A percentile compares a stretch with the other conserved stretches of the same genome.
phyloP scores from a whole-genome alignment of 768 basidiomycete species.

The Macrolepiota albuminosa region DNA sequence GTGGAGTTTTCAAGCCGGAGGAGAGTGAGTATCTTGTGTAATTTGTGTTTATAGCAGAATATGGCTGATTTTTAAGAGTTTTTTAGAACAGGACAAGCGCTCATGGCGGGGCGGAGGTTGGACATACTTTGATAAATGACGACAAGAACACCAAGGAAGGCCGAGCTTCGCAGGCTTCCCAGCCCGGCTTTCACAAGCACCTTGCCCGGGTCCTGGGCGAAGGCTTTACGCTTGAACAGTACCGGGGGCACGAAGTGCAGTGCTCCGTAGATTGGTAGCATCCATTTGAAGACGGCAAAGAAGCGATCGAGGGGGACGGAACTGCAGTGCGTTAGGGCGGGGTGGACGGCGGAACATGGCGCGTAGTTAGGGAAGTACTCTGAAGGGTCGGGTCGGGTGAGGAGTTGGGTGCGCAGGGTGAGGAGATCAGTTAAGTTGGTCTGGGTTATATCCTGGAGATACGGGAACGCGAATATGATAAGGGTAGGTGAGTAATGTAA shows the following conservation, averaged over 20 bases:
- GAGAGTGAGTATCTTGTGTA: constrained; percentile 44
- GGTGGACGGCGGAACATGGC: constrained; percentile 77
- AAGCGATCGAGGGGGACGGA: constrained; percentile 66
- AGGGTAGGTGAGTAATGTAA: background rate
- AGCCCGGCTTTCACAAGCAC: constrained; percentile 61
- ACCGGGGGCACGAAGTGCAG: constrained; percentile 86
- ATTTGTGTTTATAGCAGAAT: constrained; percentile 63
- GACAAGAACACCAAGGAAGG: constrained; percentile 84
- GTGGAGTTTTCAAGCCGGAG: constrained; percentile 15
- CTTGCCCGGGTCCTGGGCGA: constrained; percentile 58
- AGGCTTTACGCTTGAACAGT: constrained; percentile 69
- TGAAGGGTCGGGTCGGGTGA: constrained; percentile 22
- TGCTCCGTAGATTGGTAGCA: constrained; percentile 80
- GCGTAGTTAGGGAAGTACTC: constrained; percentile 47
- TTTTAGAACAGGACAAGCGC: background rate
- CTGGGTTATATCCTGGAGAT: constrained; percentile 46
- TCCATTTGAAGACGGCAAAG: constrained; percentile 79
- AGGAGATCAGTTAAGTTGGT: constrained; percentile 47
- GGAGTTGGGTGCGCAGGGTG: constrained; percentile 33
- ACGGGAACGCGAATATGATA: constrained; percentile 3
- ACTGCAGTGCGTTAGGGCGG: constrained; percentile 56
- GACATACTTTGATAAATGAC: constrained; percentile 72
- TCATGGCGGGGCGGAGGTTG: background rate
- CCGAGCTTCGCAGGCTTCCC: constrained; percentile 79
- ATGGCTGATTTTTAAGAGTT: constrained; percentile 41